phyloP scores from a whole-genome alignment of 2,329 filamentous ascomycete species.

The Arthrobotrys musiformis region DNA sequence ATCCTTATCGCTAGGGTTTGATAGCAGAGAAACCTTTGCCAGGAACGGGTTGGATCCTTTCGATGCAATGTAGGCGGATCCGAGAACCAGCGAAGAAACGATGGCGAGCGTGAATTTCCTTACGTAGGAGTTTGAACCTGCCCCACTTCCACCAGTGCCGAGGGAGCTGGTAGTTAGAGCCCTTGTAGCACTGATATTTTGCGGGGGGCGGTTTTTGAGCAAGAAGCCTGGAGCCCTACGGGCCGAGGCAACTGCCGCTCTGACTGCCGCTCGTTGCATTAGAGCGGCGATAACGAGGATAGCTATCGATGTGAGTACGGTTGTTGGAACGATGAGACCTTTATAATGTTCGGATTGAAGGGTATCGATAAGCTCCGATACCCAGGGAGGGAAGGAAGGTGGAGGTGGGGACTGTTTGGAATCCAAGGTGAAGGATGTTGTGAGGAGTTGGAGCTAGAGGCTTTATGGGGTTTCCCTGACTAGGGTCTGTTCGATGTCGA shows the following conservation, averaged over 20 bases:
- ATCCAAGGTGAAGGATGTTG: slow-evolving; percentile 54
- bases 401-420: slow-evolving; percentile 43
- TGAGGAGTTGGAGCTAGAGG: slow-evolving; percentile 6
- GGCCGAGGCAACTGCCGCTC: slow-evolving; percentile 51
- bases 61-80: slow-evolving; percentile 45
- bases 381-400: slow-evolving; percentile 45
- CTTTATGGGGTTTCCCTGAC: neutral
- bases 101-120: slow-evolving; percentile 54
- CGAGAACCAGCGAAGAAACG: slow-evolving; percentile 52
- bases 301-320: slow-evolving; percentile 46
- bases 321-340: slow-evolving; percentile 27
- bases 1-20: slow-evolving; percentile 59
- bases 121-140: slow-evolving; percentile 32
- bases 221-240: slow-evolving; percentile 49
- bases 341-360: slow-evolving; percentile 20
- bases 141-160: neutral
- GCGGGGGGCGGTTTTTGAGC: slow-evolving; percentile 41
- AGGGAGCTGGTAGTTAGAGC: slow-evolving; percentile 27
- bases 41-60: slow-evolving; percentile 45
- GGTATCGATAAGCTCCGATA: slow-evolving; percentile 44
- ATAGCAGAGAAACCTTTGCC: slow-evolving; percentile 41
- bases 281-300: slow-evolving; percentile 44
- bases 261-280: slow-evolving; percentile 56
- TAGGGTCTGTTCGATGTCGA: neutral
- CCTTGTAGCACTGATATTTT: slow-evolving; percentile 43